These are phyloP conservation scores for Botrytis aclada DNA, from an alignment of 2,329 filamentous ascomycete species.

Conservation along the genomic window DNA sequence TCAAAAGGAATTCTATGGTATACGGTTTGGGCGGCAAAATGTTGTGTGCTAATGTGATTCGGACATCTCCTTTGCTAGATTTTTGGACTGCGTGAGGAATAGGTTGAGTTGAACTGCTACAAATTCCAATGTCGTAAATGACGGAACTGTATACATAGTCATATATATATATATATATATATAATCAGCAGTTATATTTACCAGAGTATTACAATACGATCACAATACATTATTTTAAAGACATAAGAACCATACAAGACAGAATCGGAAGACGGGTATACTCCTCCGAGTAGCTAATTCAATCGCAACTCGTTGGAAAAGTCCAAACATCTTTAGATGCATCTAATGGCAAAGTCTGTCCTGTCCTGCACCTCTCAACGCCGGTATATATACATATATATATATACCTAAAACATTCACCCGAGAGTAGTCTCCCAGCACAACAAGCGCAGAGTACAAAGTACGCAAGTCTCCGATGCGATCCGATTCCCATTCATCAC, in stretches of 20 bases:
- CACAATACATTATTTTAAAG: too few species aligned
- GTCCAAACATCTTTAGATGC: neutral
- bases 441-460: neutral
- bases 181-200: neutral
- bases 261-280: neutral
- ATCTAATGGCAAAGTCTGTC: accelerated
- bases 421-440: neutral
- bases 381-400: too few species aligned
- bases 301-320: neutral
- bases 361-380: neutral
- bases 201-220: neutral
- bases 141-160: neutral
- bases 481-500: neutral
- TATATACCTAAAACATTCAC: too few species aligned
- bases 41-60: accelerated
- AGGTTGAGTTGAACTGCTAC: neutral
- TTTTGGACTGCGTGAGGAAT: neutral
- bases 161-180: too few species aligned
- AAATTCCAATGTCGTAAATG: neutral
- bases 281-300: neutral
- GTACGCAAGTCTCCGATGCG: neutral
- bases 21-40: neutral
- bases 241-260: neutral
- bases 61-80: neutral
- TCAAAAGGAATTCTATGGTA: accelerated